Evolutionary conservation across 441 rosid species (phyloP).

Genomic region (Sinapis alba): DNA sequence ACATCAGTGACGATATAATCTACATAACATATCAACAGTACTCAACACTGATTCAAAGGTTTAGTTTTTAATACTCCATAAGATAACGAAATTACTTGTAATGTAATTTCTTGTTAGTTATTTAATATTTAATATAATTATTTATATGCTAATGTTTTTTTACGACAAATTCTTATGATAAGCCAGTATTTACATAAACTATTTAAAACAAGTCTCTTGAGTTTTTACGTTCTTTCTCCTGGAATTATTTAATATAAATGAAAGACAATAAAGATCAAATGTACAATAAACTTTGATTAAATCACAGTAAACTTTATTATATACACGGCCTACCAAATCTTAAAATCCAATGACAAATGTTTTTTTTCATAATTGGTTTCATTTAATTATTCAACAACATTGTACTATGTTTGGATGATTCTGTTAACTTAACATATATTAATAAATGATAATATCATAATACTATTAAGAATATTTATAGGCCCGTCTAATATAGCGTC

Average conservation of each 20-base stretch:
- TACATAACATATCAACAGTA: not conserved
- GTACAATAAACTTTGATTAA: not conserved
- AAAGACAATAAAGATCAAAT: not conserved
- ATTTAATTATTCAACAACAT: not conserved
- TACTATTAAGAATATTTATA: not conserved
- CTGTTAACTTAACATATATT: not conserved
- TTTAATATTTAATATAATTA: not conserved
- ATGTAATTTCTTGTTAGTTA: not conserved
- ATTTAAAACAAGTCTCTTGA: not conserved
- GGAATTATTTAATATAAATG: not conserved
- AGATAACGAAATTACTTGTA: not conserved
- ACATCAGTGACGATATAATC: not conserved
- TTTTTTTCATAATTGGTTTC: not conserved
- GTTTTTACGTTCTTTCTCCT: not conserved
- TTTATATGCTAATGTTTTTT: not conserved
- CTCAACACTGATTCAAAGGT: not conserved
- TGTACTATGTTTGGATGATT: not conserved
- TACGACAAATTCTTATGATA: not conserved
- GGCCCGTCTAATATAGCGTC: not conserved
- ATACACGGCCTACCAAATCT: not conserved
- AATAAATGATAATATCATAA: not conserved
- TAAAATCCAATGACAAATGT: not conserved
- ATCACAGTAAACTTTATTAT: not conserved
- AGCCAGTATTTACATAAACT: not conserved
- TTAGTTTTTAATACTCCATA: not conserved